Conservation (phyloP, 306 rosid species). For the Datisca glomerata region DNA sequence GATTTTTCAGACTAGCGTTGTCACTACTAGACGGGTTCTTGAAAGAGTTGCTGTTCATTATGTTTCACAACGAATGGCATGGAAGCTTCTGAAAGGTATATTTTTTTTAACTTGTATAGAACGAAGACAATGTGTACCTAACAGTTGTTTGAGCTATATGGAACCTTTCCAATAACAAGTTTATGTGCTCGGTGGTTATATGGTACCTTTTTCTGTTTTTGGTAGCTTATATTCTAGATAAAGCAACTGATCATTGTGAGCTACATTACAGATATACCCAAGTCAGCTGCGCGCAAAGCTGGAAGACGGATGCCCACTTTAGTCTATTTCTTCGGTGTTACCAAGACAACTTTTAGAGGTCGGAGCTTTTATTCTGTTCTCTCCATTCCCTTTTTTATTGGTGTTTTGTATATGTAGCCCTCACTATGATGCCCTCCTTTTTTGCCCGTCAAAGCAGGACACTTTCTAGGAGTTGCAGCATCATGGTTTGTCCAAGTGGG, state of each 20-base stretch:
- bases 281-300: constrained; percentile 70
- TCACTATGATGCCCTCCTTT: constrained; percentile 9
- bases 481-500: constrained; percentile 81
- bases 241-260: constrained; percentile 3
- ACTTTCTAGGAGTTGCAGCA: constrained; percentile 62
- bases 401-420: constrained; percentile 8
- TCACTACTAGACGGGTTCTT: constrained; percentile 66
- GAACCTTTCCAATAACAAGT: no score
- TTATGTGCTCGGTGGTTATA: no score
- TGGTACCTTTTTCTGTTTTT: not conserved
- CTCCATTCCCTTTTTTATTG: not conserved
- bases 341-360: constrained; percentile 79
- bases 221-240: not conserved
- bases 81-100: constrained; percentile 85
- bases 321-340: constrained; percentile 42
- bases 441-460: constrained; percentile 30
- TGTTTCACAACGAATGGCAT: constrained; percentile 56
- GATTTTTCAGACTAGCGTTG: constrained; percentile 39
- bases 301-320: constrained; percentile 44
- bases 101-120: not conserved
- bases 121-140: not conserved
- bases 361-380: constrained; percentile 5
- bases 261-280: constrained; percentile 39
- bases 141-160: not conserved
- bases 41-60: constrained; percentile 59